Percentiles rank a stretch among this genome's conserved stretches.
Evolutionary conservation across 352 stramenopile genomes (phyloP).

Genomic region (Phytophthora meadii): DNA sequence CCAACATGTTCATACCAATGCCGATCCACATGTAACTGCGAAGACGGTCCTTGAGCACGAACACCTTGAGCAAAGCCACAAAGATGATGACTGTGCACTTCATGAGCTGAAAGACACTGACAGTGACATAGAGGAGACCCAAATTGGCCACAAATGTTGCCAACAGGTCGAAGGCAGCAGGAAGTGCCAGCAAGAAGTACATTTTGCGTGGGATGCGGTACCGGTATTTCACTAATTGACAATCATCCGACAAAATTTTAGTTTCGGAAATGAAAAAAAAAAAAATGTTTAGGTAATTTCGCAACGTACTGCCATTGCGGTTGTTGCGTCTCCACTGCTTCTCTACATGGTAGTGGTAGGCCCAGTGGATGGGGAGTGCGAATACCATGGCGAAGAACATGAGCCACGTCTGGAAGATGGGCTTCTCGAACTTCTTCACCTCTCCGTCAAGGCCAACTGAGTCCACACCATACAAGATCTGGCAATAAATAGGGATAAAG

Average conservation of each 20-base stretch:
- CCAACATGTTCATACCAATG: slow-evolving; percentile 95
- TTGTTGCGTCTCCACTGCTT: slow-evolving; percentile 67
- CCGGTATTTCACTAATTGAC: slow-evolving; percentile 65
- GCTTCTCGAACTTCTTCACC: slow-evolving; percentile 94
- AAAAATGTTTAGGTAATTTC: neutral
- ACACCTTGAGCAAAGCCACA: slow-evolving; percentile 96
- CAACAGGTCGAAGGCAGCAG: slow-evolving; percentile 93
- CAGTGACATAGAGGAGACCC: slow-evolving; percentile 92
- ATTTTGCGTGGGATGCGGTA: slow-evolving; percentile 89
- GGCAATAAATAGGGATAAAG: slow-evolving; percentile 19
- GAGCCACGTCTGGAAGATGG: slow-evolving; percentile 96
- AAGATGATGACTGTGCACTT: slow-evolving; percentile 96
- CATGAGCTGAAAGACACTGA: slow-evolving; percentile 91
- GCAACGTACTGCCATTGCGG: slow-evolving; percentile 67
- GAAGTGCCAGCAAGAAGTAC: slow-evolving; percentile 95
- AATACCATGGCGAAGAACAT: slow-evolving; percentile 98
- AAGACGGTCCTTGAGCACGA: slow-evolving; percentile 92
- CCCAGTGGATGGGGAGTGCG: slow-evolving; percentile 92
- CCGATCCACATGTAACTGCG: slow-evolving; percentile 97
- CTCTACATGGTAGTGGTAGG: slow-evolving; percentile 83
- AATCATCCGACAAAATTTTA: slow-evolving; percentile 1
- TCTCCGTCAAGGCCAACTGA: slow-evolving; percentile 88
- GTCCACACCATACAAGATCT: slow-evolving; percentile 95
- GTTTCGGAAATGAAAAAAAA: neutral
- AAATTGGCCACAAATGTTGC: slow-evolving; percentile 96